phyloP scores from a whole-genome alignment of 805 yeast species.

The Metschnikowia lunata region DNA sequence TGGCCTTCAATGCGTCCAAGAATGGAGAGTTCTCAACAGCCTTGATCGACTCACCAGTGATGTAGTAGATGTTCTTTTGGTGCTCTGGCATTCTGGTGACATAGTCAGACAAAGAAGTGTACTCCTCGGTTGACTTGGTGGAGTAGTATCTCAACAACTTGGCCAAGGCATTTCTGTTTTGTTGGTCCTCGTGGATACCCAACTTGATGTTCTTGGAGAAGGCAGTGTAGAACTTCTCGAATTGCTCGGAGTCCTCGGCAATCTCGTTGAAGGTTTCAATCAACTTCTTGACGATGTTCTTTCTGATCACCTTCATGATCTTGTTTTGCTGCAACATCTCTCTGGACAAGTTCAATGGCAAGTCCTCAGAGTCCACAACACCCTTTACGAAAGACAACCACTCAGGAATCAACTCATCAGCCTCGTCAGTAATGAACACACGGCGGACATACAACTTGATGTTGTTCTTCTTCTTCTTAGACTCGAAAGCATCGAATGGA shows the following conservation, averaged over 20 bases:
- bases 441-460: conserved; percentile 98
- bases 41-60: conserved; percentile 97
- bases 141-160: conserved; percentile 96
- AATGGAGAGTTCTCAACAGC: conserved; percentile 99
- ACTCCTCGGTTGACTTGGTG: conserved; percentile 90
- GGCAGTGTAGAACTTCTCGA: conserved; percentile 96
- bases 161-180: conserved; percentile 93
- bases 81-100: conserved; percentile 99
- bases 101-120: conserved; percentile 92
- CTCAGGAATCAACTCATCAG: conserved; percentile 98
- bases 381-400: conserved; percentile 97
- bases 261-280: conserved; percentile 99
- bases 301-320: conserved; percentile 98
- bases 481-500: conserved; percentile 96
- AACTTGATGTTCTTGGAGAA: conserved; percentile 97
- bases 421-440: conserved; percentile 99
- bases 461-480: conserved; percentile 98
- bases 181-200: conserved; percentile 98
- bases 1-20: conserved; percentile 97
- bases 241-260: conserved; percentile 98
- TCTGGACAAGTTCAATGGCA: conserved; percentile 99
- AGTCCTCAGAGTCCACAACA: conserved; percentile 99
- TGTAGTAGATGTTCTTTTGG: conserved; percentile 98
- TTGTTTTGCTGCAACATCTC: conserved; percentile 99
- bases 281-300: conserved; percentile 97